Evolutionary conservation across 192 early-diverging fungal genomes (phyloP), one percentile per base, ranked within the genome.

Genomic region (Rhizophagus prolifer): DNA sequence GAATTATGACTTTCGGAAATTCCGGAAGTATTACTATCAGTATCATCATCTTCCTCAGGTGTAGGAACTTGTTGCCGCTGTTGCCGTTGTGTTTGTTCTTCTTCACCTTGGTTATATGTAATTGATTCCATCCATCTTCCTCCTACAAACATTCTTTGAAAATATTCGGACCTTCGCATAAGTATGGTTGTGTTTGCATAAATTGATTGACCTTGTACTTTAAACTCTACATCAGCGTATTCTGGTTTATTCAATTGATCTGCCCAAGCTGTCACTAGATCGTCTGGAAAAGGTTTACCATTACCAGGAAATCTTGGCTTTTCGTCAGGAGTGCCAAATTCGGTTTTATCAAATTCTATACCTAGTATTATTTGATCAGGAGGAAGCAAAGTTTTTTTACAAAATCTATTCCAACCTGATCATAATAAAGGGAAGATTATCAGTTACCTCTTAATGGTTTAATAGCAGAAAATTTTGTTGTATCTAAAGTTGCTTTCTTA

Each of bases 171-270:
- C 41, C 72, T 31, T 28, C 13, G 23, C 30, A 36, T 16, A 41
- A 74, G 59, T 54, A 74, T 74, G 3, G 36, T 25, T 12, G 58
- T 34, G 31, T 74, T 74, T n/a, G 72, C 72, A 60, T 74, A 74
- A 23, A 74, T 74, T 19, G 36, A 30, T 61, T 58, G 26, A 13
- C 72, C 72, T 61, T 74, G 72, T 12, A 74, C 58, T 36, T 50
- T 60, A 41, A 74, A 74, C 38, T 74, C 54, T 36, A 74, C 72
- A 41, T 74, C 72, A 21, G 72, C 50, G n/a, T 21, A 59, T 21
- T 60, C n/a, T 36, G 72, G 59, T 28, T 74, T 74, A 13, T 74
- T 74, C 9, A 74, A 61, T 34, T 60, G 58, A 9, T 36, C 58
- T 34, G 23, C 59, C 72, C 72, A 74, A 9, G 72, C 72, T 23